phyloP scores from a whole-genome alignment of 1,284 basidiomycete genomes.

The Ceratobasidium sp. region DNA sequence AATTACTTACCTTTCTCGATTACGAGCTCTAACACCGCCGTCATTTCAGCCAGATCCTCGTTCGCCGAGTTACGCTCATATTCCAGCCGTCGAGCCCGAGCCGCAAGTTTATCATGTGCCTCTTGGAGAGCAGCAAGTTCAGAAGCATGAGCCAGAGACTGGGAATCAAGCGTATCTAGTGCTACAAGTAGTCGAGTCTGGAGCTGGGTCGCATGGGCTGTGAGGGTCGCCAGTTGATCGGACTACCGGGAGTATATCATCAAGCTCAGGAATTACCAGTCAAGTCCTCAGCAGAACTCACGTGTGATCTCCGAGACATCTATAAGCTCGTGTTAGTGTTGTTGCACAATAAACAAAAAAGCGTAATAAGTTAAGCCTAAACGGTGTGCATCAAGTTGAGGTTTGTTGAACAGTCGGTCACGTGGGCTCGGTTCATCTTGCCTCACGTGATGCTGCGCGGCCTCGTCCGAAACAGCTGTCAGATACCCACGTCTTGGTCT shows the following conservation, averaged over 20 bases:
- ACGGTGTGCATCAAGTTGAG: constrained; percentile 21
- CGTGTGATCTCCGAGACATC: constrained; percentile 32
- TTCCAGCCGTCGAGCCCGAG: constrained; percentile 36
- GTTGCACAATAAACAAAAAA: constrained; percentile 38
- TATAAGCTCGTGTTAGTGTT: not conserved
- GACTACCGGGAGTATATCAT: not conserved
- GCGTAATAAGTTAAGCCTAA: constrained; percentile 32
- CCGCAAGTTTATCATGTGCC: constrained; percentile 22
- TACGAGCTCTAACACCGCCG: constrained; percentile 31
- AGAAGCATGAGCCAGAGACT: constrained; percentile 36
- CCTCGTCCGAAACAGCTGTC: not conserved
- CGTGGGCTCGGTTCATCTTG: constrained; percentile 3
- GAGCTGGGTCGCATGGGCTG: constrained; percentile 35
- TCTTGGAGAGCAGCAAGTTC: constrained; percentile 29
- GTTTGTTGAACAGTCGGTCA: constrained; percentile 37
- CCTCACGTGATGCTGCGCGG: constrained; percentile 31
- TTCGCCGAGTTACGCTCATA: constrained; percentile 40
- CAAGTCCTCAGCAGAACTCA: not conserved
- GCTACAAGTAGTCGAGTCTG: constrained; percentile 37
- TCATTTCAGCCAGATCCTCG: constrained; percentile 43
- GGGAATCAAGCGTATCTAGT: constrained; percentile 38
- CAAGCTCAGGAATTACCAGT: not conserved
- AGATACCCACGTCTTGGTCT: not conserved
- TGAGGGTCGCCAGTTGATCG: constrained; percentile 36
- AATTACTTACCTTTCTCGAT: constrained; percentile 37